Conservation (phyloP, 176 grass and related monocot genomes). For the Metroxylon sagu region DNA sequence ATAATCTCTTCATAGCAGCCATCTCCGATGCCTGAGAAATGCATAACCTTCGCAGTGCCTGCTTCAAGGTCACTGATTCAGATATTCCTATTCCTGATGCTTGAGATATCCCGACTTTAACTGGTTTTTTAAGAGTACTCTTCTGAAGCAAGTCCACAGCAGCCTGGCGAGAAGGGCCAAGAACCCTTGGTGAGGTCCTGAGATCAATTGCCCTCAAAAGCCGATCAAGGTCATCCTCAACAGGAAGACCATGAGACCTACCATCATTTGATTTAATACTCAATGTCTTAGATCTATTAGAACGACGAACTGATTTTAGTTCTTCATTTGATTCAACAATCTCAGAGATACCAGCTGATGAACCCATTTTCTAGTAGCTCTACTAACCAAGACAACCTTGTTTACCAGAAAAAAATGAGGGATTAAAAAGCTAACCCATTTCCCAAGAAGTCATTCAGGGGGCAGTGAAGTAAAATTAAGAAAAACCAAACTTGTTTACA, state of each 20-base stretch:
- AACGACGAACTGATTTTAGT: constrained; percentile 18
- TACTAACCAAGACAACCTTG: constrained; percentile 12
- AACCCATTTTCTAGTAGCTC: constrained; percentile 28
- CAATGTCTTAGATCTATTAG: constrained; percentile 33
- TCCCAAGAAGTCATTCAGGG: constrained; percentile 12
- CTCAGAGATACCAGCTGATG: constrained; percentile 64
- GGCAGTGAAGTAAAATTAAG: too few relatives aligned
- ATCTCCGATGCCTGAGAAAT: constrained; percentile 30
- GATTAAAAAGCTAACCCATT: constrained; percentile 16
- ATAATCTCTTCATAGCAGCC: constrained; percentile 23
- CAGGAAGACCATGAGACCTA: constrained; percentile 23
- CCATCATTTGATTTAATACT: constrained; percentile 50
- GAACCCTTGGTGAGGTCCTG: constrained; percentile 29
- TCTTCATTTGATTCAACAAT: constrained; percentile 85
- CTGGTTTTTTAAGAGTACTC: constrained; percentile 36
- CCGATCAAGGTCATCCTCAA: constrained; percentile 59
- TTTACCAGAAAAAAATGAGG: constrained; percentile 16
- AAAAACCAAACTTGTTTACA: too few relatives aligned
- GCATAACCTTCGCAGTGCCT: constrained; percentile 35
- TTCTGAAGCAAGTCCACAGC: constrained; percentile 24
- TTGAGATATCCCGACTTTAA: constrained; percentile 37
- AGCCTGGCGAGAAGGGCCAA: constrained; percentile 32
- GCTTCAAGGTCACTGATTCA: constrained; percentile 80
- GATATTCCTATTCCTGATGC: constrained; percentile 50
- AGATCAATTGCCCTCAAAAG: constrained; percentile 74